phyloP scores from a whole-genome alignment of 2,329 filamentous ascomycete species.

The Calonectria ilicicola region DNA sequence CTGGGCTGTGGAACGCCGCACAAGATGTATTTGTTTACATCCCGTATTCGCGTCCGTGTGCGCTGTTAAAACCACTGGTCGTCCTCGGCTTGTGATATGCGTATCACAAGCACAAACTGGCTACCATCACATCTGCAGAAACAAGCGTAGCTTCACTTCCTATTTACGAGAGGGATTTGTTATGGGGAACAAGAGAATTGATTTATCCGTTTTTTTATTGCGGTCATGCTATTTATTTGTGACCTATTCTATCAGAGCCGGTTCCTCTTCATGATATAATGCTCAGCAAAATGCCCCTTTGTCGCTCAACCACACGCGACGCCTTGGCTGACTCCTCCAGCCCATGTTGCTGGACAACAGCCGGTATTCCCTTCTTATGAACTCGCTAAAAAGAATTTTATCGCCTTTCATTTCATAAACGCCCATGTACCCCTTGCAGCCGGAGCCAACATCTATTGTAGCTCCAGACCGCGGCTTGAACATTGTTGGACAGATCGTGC shows the following conservation, averaged over 20 bases:
- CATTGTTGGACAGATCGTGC: neutral
- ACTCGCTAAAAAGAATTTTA: neutral
- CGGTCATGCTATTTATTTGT: neutral
- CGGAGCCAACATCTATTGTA: neutral
- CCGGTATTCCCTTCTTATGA: neutral
- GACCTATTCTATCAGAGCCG: slow-evolving; percentile 13
- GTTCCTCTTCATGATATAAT: slow-evolving; percentile 3
- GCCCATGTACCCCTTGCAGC: slow-evolving; percentile 8
- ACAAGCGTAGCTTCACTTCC: too few species aligned
- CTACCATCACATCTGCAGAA: too few species aligned
- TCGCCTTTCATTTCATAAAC: slow-evolving; percentile 18
- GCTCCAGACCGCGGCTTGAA: neutral
- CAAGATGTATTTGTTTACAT: too few species aligned
- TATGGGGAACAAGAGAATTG: neutral
- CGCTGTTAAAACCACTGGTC: too few species aligned
- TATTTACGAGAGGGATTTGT: neutral
- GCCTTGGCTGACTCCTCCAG: neutral
- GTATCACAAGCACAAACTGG: too few species aligned
- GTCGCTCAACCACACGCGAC: neutral
- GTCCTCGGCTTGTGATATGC: too few species aligned
- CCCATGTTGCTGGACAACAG: neutral
- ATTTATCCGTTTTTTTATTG: neutral
- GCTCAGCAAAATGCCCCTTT: neutral
- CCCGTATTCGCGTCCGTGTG: too few species aligned
- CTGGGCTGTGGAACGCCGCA: too few species aligned